Conservation (phyloP, 345 rosid genomes). For the Sonneratia alba region DNA sequence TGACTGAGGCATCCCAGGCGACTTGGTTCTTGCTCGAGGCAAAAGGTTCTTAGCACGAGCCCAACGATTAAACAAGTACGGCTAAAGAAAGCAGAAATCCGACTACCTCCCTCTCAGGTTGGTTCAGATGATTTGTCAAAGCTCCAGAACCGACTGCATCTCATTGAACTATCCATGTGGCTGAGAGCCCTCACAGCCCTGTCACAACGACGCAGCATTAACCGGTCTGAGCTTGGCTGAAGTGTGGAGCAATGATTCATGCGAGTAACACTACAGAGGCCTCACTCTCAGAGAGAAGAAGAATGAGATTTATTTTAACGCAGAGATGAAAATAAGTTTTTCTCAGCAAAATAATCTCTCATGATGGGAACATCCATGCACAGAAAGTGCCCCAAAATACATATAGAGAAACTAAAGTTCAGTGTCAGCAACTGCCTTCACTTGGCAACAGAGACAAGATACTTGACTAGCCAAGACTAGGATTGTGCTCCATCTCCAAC, state of each 20-base stretch:
- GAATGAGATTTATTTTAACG: neutral
- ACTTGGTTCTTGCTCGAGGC: too few relatives aligned
- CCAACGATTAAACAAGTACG: too few relatives aligned
- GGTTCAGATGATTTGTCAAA: too few relatives aligned
- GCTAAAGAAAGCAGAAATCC: too few relatives aligned
- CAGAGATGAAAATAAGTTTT: neutral
- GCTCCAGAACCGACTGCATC: too few relatives aligned
- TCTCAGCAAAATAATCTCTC: neutral
- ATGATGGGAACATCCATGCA: neutral
- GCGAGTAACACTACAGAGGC: neutral
- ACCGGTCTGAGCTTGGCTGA: too few relatives aligned
- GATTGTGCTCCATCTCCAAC: conserved; percentile 2
- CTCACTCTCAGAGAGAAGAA: neutral
- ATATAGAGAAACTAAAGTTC: conserved; percentile 4
- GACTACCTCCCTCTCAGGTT: too few relatives aligned
- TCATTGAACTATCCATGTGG: too few relatives aligned
- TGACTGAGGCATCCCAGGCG: too few relatives aligned
- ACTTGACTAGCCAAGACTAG: neutral
- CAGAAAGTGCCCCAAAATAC: neutral
- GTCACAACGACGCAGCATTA: too few relatives aligned
- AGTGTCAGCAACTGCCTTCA: conserved; percentile 2
- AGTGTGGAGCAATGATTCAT: neutral
- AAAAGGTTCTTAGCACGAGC: too few relatives aligned
- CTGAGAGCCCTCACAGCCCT: too few relatives aligned
- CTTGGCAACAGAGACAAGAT: conserved; percentile 3